phyloP scores from a whole-genome alignment of 2,329 filamentous ascomycete species.

The Aaosphaeria pasadenensis region DNA sequence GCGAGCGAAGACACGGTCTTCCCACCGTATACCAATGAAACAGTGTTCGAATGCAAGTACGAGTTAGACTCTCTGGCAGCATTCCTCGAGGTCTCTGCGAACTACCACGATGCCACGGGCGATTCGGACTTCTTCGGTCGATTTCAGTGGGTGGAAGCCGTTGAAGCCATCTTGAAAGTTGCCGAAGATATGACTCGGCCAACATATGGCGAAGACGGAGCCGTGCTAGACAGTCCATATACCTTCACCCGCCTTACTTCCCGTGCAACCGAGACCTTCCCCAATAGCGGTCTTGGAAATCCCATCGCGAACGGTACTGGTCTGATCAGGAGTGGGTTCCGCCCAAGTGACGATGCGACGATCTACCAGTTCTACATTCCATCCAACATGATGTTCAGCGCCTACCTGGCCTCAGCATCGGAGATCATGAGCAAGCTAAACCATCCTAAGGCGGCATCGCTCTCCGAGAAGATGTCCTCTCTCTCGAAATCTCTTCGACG shows the following conservation, averaged over 20 bases:
- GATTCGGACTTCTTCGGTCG: conserved; percentile 48
- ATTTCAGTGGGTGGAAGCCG: conserved; percentile 46
- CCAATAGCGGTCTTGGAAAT: conserved; percentile 54
- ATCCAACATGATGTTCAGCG: conserved; percentile 68
- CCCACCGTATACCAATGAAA: conserved; percentile 41
- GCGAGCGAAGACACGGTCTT: conserved; percentile 42
- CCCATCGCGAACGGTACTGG: conserved; percentile 49
- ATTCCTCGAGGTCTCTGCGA: conserved; percentile 48
- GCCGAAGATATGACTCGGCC: conserved; percentile 47
- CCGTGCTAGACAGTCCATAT: conserved; percentile 44
- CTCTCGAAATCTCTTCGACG: conserved; percentile 48
- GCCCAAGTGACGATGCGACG: conserved; percentile 50
- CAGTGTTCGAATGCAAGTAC: conserved; percentile 54
- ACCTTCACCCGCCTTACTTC: conserved; percentile 44
- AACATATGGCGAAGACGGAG: conserved; percentile 48
- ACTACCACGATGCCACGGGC: conserved; percentile 50
- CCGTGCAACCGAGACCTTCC: conserved; percentile 47
- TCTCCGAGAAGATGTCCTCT: conserved; percentile 56
- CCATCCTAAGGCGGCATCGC: conserved; percentile 42
- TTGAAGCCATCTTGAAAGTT: conserved; percentile 45
- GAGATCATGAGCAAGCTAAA: conserved; percentile 53
- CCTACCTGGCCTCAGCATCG: conserved; percentile 55
- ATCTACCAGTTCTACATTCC: conserved; percentile 51
- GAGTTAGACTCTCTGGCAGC: conserved; percentile 53
- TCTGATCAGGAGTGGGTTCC: conserved; percentile 49